Conservation (phyloP, 345 rosid species). For the Geranium rotundifolium region DNA sequence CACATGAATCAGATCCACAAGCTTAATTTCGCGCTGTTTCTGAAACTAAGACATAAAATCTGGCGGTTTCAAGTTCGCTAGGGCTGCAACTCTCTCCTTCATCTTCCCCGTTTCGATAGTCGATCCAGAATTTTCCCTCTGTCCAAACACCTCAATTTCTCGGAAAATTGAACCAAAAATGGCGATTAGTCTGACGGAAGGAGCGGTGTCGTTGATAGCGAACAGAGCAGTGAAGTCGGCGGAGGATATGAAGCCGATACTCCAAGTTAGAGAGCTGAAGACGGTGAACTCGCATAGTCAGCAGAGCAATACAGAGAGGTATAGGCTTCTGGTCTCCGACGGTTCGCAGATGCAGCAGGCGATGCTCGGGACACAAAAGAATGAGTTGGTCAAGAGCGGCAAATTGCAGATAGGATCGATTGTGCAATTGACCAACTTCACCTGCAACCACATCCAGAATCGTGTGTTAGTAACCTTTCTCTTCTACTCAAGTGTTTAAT, state of each 20-base stretch:
- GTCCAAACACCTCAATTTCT: neutral
- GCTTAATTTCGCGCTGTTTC: neutral
- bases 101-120: neutral
- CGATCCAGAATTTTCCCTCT: neutral
- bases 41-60: neutral
- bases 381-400: constrained; percentile 37
- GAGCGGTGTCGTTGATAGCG: constrained; percentile 43
- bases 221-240: constrained; percentile 33
- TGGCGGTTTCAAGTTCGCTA: neutral
- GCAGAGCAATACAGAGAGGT: constrained; percentile 38
- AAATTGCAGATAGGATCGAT: constrained; percentile 52
- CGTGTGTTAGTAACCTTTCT: constrained; percentile 36
- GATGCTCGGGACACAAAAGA: constrained; percentile 58
- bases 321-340: constrained; percentile 50
- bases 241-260: constrained; percentile 41
- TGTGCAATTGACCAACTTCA: constrained; percentile 38
- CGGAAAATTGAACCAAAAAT: constrained; percentile 3
- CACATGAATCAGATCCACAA: neutral
- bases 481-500: too few relatives aligned
- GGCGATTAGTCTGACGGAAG: constrained; percentile 46
- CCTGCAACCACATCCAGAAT: constrained; percentile 46
- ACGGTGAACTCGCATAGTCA: constrained; percentile 36
- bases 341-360: constrained; percentile 52
- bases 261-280: constrained; percentile 72
- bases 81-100: neutral